Conservation (phyloP, 768 basidiomycete genomes). For the Pleurotus eryngii region DNA sequence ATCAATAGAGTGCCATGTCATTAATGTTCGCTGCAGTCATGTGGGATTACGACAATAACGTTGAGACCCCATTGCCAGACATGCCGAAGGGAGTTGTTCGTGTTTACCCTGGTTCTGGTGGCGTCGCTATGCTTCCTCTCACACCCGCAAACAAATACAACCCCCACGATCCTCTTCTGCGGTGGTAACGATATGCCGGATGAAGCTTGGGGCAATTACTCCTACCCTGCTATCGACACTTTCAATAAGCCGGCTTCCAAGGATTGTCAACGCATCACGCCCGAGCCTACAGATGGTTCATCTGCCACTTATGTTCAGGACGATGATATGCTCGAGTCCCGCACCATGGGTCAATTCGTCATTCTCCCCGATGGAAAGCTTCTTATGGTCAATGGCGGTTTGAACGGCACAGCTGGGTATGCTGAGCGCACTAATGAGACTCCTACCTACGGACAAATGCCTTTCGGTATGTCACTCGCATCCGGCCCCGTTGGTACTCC, state of each 20-base stretch:
- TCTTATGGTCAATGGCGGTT: slow-evolving; percentile 77
- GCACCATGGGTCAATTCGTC: slow-evolving; percentile 94
- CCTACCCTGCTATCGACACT: slow-evolving; percentile 68
- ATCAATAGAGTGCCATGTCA: too few species aligned
- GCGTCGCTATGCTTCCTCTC: slow-evolving; percentile 87
- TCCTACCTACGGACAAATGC: slow-evolving; percentile 45
- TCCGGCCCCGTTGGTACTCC: slow-evolving; percentile 65
- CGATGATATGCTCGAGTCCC: slow-evolving; percentile 68
- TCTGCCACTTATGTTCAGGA: slow-evolving; percentile 61
- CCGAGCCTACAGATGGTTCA: slow-evolving; percentile 74
- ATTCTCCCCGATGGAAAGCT: slow-evolving; percentile 74
- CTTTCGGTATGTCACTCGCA: slow-evolving; percentile 58
- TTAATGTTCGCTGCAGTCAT: slow-evolving; percentile 24
- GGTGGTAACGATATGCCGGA: slow-evolving; percentile 83
- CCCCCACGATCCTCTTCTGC: slow-evolving; percentile 86
- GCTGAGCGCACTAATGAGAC: slow-evolving; percentile 46
- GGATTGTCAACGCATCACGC: slow-evolving; percentile 83
- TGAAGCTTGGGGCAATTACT: slow-evolving; percentile 73
- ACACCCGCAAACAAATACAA: slow-evolving; percentile 87
- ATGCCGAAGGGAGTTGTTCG: slow-evolving; percentile 76
- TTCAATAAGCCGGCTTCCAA: slow-evolving; percentile 66
- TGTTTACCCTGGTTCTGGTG: slow-evolving; percentile 89
- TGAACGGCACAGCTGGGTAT: slow-evolving; percentile 83
- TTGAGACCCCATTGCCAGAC: slow-evolving; percentile 60
- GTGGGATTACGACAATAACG: slow-evolving; percentile 54